Evolutionary conservation across 768 basidiomycete genomes (phyloP).

Genomic region (Asterophora parasitica): DNA sequence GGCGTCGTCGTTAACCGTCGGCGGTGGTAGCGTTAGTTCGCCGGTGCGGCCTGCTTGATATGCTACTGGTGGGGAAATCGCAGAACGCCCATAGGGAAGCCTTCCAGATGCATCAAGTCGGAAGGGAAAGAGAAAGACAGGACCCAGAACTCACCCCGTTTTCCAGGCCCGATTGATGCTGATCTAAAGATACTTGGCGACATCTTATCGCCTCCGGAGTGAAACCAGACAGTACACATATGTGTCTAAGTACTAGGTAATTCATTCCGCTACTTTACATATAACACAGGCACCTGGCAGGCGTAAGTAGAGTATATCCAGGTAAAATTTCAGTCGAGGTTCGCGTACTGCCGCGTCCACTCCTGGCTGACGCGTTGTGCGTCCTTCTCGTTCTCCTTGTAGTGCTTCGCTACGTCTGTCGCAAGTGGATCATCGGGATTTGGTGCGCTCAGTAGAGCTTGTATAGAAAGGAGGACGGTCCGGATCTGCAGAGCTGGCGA

Average conservation of each 20-base stretch:
- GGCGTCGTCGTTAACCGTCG: no score
- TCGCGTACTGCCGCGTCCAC: slow-evolving; percentile 91
- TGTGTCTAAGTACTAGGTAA: no score
- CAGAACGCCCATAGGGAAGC: slow-evolving; percentile 10
- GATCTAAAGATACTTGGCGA: slow-evolving; percentile 17
- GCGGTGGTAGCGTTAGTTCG: no score
- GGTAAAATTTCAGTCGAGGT: slow-evolving; percentile 10
- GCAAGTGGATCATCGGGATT: slow-evolving; percentile 96
- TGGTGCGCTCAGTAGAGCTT: slow-evolving; percentile 93
- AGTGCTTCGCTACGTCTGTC: slow-evolving; percentile 95
- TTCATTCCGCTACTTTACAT: slow-evolving; percentile 9
- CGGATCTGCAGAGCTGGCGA: slow-evolving; percentile 98
- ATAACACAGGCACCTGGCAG: background rate
- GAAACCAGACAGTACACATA: no score
- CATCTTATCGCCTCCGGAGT: slow-evolving; percentile 15
- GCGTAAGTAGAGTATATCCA: background rate
- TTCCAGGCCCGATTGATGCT: slow-evolving; percentile 14
- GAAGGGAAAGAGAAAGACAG: slow-evolving; percentile 15
- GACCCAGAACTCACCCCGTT: slow-evolving; percentile 12
- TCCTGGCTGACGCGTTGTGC: slow-evolving; percentile 90
- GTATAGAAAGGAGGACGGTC: slow-evolving; percentile 93
- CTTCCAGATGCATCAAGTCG: slow-evolving; percentile 16
- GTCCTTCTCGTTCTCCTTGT: slow-evolving; percentile 95
- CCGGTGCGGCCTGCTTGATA: no score
- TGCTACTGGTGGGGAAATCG: slow-evolving; percentile 4